Base-by-base conservation (phyloP, 106 monocot species). In the Agapanthus africanus region DNA sequence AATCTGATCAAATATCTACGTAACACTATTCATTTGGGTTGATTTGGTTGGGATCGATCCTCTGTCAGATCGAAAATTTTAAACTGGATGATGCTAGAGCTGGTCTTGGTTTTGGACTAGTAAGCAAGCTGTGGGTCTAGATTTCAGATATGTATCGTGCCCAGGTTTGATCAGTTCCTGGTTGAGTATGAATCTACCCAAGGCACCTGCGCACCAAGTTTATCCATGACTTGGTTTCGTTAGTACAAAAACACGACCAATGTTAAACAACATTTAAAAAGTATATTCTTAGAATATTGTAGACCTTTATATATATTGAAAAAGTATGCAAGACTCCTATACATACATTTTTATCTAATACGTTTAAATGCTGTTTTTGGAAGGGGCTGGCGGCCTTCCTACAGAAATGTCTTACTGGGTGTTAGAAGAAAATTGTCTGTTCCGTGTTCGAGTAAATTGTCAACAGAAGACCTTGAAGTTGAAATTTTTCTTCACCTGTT, bases 321-420 rank as follows among this genome's bases (percentile, higher is more conserved):
- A 32, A 31, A 33, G 33, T 13, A 32, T 32, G 15, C 4, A 14
- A 59, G n/a, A 23, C 40, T 36, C 35, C 28, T 59, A 10, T 63
- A 11, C 11, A 1, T 23, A 65, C 27, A 14, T 40, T 22, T 8
- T 18, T 66, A 21, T 40, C 15, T 56, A 7, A 25, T 64, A 0
- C n/a, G 40, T 65, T 52, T 59, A 18, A 18, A 70, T 72, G 27
- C 34, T 76, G 2, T 79, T 59, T 66, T 37, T 78, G 18, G 27
- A 60, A 97, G 97, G 75, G 92, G 97, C 64, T 90, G 80, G 87
- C 87, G 90, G 68, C 97, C 97, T 65, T 90, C 97, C 35, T 99
- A 99, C 69, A 87, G 89, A 69, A 79, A 87, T 73, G 87, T 99
- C 59, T 79, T 99, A 69, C 84, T 99, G 68, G 80, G 79, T 59